phyloP scores from a whole-genome alignment of 306 rosid genomes.

The Malus asiatica region DNA sequence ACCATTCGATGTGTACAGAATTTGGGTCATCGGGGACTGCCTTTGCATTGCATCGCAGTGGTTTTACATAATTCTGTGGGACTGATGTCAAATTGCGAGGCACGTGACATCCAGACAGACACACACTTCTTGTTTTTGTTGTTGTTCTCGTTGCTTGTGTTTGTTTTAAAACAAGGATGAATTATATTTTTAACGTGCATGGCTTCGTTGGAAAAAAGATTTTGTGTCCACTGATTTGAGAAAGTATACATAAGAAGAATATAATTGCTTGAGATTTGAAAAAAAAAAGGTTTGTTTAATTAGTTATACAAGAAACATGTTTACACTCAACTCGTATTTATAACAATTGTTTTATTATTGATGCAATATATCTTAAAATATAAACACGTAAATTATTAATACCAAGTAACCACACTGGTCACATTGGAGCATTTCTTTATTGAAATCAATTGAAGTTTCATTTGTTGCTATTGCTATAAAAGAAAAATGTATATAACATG shows the following conservation, averaged over 20 bases:
- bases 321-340: too few relatives aligned
- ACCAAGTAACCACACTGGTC: too few relatives aligned
- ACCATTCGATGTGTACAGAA: constrained; percentile 26
- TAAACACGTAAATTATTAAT: too few relatives aligned
- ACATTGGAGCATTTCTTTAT: too few relatives aligned
- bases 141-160: neutral
- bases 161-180: neutral
- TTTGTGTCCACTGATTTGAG: neutral
- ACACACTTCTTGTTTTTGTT: neutral
- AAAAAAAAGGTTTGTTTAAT: neutral
- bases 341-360: too few relatives aligned
- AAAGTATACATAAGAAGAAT: neutral
- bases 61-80: constrained; percentile 20
- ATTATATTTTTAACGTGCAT: neutral
- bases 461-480: too few relatives aligned
- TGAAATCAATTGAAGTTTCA: neutral
- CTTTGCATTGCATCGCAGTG: neutral
- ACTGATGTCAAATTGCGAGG: neutral
- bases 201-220: neutral
- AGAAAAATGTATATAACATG: too few relatives aligned
- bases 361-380: too few relatives aligned
- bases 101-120: constrained; percentile 13
- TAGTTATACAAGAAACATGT: too few relatives aligned
- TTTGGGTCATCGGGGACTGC: neutral
- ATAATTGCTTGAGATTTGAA: neutral